Evolutionary conservation across 768 basidiomycete genomes (phyloP), one percentile per base, ranked within the genome.

Genomic region (Tricholoma matsutake): DNA sequence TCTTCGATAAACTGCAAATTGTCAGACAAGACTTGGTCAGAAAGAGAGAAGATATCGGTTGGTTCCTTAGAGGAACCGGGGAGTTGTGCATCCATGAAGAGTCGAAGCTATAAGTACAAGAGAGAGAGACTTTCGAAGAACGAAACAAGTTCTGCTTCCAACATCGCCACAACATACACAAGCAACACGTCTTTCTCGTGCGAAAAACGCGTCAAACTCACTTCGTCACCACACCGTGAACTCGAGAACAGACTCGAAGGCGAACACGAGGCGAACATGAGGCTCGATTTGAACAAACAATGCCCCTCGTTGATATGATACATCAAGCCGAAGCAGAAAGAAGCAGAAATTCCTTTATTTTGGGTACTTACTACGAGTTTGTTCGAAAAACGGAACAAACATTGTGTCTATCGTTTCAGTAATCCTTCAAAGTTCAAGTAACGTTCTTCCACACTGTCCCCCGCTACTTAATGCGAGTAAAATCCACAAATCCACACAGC

Each of bases 1-100:
- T 91, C 90, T 75, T 89, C 81, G 56, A 91, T 80, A 70, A 93
- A 93, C 60, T 86, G 83, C 47, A 92, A 80, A 51, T 83, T 83
- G 67, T 89, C 83, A 25, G 86, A 85, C 39, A 92, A 79, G 59
- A 81, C 83, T 61, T 87, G 81, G 76, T 93, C 91, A 4, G 88
- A 84, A 61, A 92, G 79, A 0, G 87, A 87, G 77, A 88, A 91
- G 22, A 91, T 83, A 74, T 91, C 87, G 5, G 79, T 81, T 43
- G 77, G 71, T 57, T 77, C 76, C 61, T 74, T 62, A 55, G 71
- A 64, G 35, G 68, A 62, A 58, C 60, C 73, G 16, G 72, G 66
- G 29, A 73, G 69, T 60, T 73, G 72, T 31, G 71, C 61, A 59
- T 78, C 81, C 79, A 83, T 81, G 67, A 61, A 61, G 57, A 62